Percentiles rank a stretch among this genome's conserved stretches.
These are phyloP conservation scores for Lanmaoa pseudosensibilis DNA, from an alignment of 768 basidiomycete species.

Conservation along the genomic window DNA sequence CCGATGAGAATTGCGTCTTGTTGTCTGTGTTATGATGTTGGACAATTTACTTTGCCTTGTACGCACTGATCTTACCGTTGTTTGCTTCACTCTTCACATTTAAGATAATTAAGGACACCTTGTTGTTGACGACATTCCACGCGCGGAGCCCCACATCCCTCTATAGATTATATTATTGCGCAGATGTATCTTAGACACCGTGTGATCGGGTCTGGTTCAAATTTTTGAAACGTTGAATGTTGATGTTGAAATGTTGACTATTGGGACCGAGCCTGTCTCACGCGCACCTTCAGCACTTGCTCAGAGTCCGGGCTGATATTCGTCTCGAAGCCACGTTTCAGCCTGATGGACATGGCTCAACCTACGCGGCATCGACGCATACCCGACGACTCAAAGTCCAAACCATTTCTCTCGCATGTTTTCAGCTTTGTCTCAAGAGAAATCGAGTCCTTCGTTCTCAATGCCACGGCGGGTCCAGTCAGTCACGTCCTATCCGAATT, in stretches of 20 bases:
- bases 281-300: slow-evolving; percentile 15
- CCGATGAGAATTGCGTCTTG: slow-evolving; percentile 31
- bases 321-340: background rate
- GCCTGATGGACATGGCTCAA: slow-evolving; percentile 10
- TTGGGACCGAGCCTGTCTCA: slow-evolving; percentile 21
- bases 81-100: slow-evolving; percentile 6
- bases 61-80: slow-evolving; percentile 8
- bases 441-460: slow-evolving; percentile 66
- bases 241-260: slow-evolving; percentile 9
- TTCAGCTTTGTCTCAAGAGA: slow-evolving; percentile 71
- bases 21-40: background rate
- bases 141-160: slow-evolving; percentile 1
- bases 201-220: background rate
- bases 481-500: slow-evolving; percentile 2
- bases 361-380: slow-evolving; percentile 5
- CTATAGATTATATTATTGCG: slow-evolving; percentile 9
- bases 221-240: too few relatives aligned
- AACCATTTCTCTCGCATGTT: slow-evolving; percentile 54
- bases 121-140: slow-evolving; percentile 9
- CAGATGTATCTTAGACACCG: slow-evolving; percentile 12
- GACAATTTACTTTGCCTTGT: slow-evolving; percentile 11
- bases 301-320: background rate
- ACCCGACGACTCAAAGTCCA: background rate
- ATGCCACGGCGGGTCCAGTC: slow-evolving; percentile 48
- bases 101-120: slow-evolving; percentile 14